Conservation (phyloP, 768 basidiomycete species). For the Pleurotus citrinopileatus region DNA sequence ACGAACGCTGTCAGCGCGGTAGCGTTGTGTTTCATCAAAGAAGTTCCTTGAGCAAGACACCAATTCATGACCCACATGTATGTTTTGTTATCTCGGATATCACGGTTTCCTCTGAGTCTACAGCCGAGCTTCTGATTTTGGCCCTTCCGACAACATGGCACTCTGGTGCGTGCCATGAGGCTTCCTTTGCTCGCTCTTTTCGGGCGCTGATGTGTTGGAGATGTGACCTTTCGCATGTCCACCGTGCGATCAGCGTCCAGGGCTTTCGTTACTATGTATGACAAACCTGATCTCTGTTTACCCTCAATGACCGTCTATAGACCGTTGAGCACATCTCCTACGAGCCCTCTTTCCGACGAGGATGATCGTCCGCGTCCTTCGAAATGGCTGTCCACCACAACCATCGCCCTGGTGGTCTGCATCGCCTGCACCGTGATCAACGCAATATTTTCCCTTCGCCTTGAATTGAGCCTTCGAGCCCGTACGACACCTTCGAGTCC, state of each 20-base stretch:
- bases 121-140: no score
- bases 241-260: no score
- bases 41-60: neutral
- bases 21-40: neutral
- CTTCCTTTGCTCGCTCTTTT: conserved; percentile 2
- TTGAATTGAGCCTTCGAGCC: neutral
- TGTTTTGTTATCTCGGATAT: no score
- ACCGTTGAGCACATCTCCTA: neutral
- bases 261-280: no score
- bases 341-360: neutral
- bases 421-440: neutral
- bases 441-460: neutral
- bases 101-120: no score
- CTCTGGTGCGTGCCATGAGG: neutral
- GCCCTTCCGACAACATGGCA: neutral
- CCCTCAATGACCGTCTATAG: neutral
- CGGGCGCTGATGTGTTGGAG: neutral
- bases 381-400: neutral
- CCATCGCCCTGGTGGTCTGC: neutral
- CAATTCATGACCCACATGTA: no score
- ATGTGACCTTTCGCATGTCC: no score
- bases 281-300: no score
- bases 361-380: neutral
- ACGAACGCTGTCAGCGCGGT: neutral
- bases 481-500: conserved; percentile 23